Evolutionary conservation across 2,329 filamentous ascomycete species (phyloP).

Genomic region (Hypoxylon sp.): DNA sequence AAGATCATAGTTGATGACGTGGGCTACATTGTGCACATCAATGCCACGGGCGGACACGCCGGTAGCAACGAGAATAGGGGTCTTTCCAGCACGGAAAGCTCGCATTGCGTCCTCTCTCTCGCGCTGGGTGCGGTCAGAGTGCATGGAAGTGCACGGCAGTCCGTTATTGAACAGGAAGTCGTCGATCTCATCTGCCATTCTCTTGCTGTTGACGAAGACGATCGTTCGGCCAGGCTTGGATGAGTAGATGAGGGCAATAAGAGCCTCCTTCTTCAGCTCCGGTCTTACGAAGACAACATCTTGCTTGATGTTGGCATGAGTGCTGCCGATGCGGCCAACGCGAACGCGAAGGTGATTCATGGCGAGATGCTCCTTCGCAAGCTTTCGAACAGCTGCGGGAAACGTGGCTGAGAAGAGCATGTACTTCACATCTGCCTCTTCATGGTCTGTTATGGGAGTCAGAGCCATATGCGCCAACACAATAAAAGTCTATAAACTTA

Average conservation of each 20-base stretch:
- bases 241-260: constrained; percentile 79
- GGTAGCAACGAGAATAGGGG: constrained; percentile 87
- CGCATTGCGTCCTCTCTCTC: constrained; percentile 95
- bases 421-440: constrained; percentile 76
- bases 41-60: constrained; percentile 89
- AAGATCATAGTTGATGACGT: constrained; percentile 94
- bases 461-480: constrained; percentile 34
- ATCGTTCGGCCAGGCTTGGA: constrained; percentile 82
- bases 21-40: constrained; percentile 86
- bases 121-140: constrained; percentile 85
- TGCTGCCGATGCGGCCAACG: constrained; percentile 87
- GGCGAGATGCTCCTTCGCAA: constrained; percentile 82
- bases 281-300: constrained; percentile 76
- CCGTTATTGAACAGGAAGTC: constrained; percentile 86
- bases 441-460: constrained; percentile 69
- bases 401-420: constrained; percentile 97
- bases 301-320: constrained; percentile 86
- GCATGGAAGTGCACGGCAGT: constrained; percentile 89
- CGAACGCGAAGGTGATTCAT: constrained; percentile 82
- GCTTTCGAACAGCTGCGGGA: constrained; percentile 79
- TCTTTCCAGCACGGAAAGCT: constrained; percentile 79
- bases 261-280: constrained; percentile 74
- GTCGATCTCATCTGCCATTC: constrained; percentile 83
- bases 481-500: constrained; percentile 59
- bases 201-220: constrained; percentile 89